Percentiles rank a stretch among this genome's conserved stretches.
phyloP scores from a whole-genome alignment of 2,329 filamentous ascomycete species.

The Botrytis medusae region DNA sequence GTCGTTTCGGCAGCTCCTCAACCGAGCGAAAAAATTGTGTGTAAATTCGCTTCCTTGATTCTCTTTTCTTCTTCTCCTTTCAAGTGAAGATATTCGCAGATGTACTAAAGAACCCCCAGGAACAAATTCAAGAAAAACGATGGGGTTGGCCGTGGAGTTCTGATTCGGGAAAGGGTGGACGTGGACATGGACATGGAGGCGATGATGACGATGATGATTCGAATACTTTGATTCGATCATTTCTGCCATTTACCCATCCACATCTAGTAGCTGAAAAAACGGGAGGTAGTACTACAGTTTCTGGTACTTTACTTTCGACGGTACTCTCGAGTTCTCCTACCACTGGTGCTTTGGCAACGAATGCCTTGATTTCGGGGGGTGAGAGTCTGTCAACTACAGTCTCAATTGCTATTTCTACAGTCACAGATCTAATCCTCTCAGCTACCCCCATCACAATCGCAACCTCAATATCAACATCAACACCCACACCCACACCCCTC shows the following conservation, averaged over 20 bases:
- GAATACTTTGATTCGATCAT: no score
- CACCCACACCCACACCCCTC: neutral
- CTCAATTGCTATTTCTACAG: neutral
- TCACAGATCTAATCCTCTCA: neutral
- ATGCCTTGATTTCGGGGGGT: neutral
- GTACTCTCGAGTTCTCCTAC: neutral
- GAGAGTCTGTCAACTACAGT: neutral
- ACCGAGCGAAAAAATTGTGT: neutral
- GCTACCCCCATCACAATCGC: neutral
- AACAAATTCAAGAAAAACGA: neutral
- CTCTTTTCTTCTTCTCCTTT: neutral
- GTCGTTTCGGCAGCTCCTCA: constrained; percentile 21
- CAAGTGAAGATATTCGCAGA: neutral
- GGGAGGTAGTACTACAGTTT: neutral
- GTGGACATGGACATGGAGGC: neutral
- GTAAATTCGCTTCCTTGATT: neutral
- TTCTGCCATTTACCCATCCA: neutral
- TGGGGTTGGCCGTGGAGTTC: constrained; percentile 17
- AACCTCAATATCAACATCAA: neutral
- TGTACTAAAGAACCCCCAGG: neutral
- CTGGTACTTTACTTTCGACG: neutral
- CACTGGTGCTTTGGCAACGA: neutral
- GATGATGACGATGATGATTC: neutral
- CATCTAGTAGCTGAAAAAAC: neutral
- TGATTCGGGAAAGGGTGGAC: neutral